Evolutionary conservation across 352 stramenopile genomes (phyloP).

Genomic region (Halophytophthora polymorphica): DNA sequence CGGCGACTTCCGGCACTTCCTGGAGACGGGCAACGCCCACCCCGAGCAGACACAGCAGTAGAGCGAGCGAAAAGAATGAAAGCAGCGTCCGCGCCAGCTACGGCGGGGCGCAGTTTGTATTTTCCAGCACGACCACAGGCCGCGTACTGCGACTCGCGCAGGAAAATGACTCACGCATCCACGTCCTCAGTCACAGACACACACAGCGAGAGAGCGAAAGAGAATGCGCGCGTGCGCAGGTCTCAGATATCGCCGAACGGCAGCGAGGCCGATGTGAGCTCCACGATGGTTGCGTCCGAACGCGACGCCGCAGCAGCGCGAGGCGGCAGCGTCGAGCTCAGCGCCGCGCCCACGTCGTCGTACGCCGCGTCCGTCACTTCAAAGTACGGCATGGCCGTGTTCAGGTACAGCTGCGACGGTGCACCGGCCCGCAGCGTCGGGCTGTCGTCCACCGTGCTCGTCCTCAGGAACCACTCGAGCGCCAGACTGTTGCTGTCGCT

Average conservation of each 20-base stretch:
- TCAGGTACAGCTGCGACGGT: slow-evolving; percentile 15
- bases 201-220: slow-evolving; percentile 1
- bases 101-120: slow-evolving; percentile 20
- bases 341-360: slow-evolving; percentile 22
- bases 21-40: slow-evolving; percentile 61
- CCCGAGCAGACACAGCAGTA: slow-evolving; percentile 20
- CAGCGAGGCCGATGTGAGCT: slow-evolving; percentile 19
- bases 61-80: slow-evolving; percentile 16
- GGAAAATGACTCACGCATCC: slow-evolving; percentile 25
- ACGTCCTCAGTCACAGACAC: slow-evolving; percentile 19
- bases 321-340: slow-evolving; percentile 38
- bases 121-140: slow-evolving; percentile 17
- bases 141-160: neutral
- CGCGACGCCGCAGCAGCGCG: neutral
- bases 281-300: slow-evolving; percentile 18
- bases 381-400: slow-evolving; percentile 46
- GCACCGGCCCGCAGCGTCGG: slow-evolving; percentile 13
- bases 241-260: slow-evolving; percentile 32
- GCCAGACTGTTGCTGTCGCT: slow-evolving; percentile 14
- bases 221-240: neutral
- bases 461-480: slow-evolving; percentile 66
- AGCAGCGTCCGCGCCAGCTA: slow-evolving; percentile 11
- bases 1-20: slow-evolving; percentile 78
- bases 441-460: slow-evolving; percentile 43
- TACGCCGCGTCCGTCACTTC: slow-evolving; percentile 44